These are phyloP conservation scores for Calonectria ilicicola DNA, from an alignment of 2,329 filamentous ascomycete genomes.

Conservation along the genomic window DNA sequence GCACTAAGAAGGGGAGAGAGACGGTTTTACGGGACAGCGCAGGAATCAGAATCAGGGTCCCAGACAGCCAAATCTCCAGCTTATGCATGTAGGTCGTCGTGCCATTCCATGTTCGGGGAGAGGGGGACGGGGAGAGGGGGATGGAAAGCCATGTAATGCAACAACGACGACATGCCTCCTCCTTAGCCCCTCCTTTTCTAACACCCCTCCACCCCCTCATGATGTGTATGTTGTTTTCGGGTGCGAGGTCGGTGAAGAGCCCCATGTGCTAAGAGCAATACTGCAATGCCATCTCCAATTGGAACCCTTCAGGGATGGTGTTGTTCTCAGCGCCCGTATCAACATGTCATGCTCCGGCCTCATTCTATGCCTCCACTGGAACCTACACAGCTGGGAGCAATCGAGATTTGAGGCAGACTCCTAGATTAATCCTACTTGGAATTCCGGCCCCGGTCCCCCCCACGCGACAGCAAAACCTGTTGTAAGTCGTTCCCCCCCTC, in stretches of 20 bases:
- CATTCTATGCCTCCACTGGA: neutral
- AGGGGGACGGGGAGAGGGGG: neutral
- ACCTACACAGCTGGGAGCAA: neutral
- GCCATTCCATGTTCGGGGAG: constrained; percentile 14
- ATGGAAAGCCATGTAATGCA: constrained; percentile 1
- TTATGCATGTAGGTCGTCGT: constrained; percentile 16
- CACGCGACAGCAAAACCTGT: neutral
- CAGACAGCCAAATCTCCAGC: constrained; percentile 3
- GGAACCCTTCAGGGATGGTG: neutral
- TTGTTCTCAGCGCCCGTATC: neutral
- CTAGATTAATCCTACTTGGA: neutral
- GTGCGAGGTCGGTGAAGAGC: neutral
- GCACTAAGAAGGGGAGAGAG: neutral
- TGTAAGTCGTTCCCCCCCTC: neutral
- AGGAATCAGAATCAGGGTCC: neutral
- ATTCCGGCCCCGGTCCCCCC: no score
- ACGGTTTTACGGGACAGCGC: neutral
- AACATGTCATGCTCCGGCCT: neutral
- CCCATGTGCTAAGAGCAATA: neutral
- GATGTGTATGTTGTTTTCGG: neutral
- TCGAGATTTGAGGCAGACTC: neutral
- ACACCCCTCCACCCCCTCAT: neutral
- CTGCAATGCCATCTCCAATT: neutral
- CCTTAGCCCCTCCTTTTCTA: neutral
- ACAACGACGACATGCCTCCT: neutral